A percentile compares a stretch with the other conserved stretches of the same genome.
phyloP scores from a whole-genome alignment of 495 filamentous ascomycete species.

The Penicillium roqueforti region DNA sequence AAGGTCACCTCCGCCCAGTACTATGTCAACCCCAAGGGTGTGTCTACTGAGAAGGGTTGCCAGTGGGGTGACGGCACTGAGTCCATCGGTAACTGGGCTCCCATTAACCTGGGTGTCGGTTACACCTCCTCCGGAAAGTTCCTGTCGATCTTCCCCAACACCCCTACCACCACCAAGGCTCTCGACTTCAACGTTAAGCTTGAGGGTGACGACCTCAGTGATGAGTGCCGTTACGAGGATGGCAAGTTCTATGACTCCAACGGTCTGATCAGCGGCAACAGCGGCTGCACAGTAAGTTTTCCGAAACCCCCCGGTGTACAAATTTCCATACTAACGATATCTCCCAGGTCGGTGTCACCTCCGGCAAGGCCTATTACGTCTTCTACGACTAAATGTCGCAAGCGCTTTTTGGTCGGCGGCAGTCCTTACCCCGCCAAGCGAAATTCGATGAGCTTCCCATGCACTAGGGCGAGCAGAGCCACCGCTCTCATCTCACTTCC shows the following conservation, averaged over 20 bases:
- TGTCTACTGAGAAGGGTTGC: conserved; percentile 66
- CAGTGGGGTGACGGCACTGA: conserved; percentile 64
- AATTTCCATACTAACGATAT: conserved; percentile 11
- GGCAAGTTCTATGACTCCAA: conserved; percentile 51
- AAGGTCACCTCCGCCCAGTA: conserved; percentile 85
- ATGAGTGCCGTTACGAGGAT: conserved; percentile 65
- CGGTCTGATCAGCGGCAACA: conserved; percentile 33
- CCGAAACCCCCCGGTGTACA: neutral
- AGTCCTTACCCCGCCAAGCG: conserved; percentile 4
- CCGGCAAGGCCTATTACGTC: conserved; percentile 45
- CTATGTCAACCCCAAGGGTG: conserved; percentile 84
- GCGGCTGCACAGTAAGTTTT: conserved; percentile 64
- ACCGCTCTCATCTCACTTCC: conserved; percentile 13
- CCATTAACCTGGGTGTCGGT: conserved; percentile 83
- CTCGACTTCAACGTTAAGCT: conserved; percentile 76
- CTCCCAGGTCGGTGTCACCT: conserved; percentile 40
- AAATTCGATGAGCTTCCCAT: conserved; percentile 13
- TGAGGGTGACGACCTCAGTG: conserved; percentile 57
- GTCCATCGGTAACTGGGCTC: conserved; percentile 80
- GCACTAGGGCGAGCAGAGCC: conserved; percentile 12
- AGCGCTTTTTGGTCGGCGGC: conserved; percentile 1
- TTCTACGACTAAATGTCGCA: conserved; percentile 31
- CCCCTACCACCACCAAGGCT: conserved; percentile 53
- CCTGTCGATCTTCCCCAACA: conserved; percentile 76
- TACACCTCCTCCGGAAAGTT: conserved; percentile 62